Evolutionary conservation across 2,329 filamentous ascomycete species (phyloP), one percentile per base, ranked within the genome.

Genomic region (Cercospora beticola): DNA sequence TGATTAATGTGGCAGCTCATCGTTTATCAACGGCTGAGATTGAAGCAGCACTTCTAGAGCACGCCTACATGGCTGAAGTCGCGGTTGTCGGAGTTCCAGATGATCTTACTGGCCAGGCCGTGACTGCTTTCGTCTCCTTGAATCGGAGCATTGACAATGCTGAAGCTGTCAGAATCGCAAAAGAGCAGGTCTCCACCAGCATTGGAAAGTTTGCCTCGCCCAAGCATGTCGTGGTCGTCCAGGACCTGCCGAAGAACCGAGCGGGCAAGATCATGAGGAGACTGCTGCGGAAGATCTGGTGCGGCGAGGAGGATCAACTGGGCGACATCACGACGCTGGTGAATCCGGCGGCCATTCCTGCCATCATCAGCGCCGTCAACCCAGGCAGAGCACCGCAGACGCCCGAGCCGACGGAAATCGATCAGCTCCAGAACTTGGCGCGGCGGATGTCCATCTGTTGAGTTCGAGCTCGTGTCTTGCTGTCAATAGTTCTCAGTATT

Each of bases 141-240:
- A 40, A 40, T 40, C 33, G 33, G 14, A 40, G 33, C 33, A 94
- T 97, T 74, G 94, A 97, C 77, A 94, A 97, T 78, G 94, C 94
- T 21, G 54, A 56, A 56, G 52, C 52, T 3, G 30, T 58, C 28
- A 9, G 28, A n/a, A 31, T 58, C 16, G 54, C 54, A 16, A 58
- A 58, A 58, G 54, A 58, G 33, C 33, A 40, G 33, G 33, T 40
- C 33, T 40, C 33, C 14, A 40, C 33, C 5, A 40, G 33, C 33
- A 40, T 40, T 40, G 33, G 33, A 16, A 40, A 40, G 14, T 40
- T 40, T 1, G 33, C 33, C 14, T 40, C 33, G 14, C 49, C 49
- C 18, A 54, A 26, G 26, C 49, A 54, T 23, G 49, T 54, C 49
- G 26, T 54, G 4, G 49, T 54, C 9, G 49, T 54, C 5, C 49